These are phyloP conservation scores for Metahyphopichia silvanorum DNA, from an alignment of 805 yeast species.

Conservation along the genomic window DNA sequence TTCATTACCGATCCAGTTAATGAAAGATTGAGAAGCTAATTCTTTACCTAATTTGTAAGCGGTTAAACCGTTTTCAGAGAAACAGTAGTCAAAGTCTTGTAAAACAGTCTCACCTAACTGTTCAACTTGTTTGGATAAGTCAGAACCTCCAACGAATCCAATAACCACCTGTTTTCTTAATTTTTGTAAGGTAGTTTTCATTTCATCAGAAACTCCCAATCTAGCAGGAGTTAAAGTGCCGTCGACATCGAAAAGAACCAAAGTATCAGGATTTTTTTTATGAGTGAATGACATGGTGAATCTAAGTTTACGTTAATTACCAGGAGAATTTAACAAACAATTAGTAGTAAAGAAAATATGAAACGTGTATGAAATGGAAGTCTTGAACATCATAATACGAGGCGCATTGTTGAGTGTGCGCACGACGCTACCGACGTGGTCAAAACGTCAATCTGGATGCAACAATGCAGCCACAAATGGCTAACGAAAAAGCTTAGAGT, in stretches of 20 bases:
- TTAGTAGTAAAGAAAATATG: no score
- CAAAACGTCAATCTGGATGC: no score
- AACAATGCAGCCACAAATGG: no score
- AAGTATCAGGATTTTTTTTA: conserved; percentile 78
- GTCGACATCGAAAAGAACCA: conserved; percentile 95
- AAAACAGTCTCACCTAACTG: conserved; percentile 83
- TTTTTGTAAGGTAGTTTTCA: conserved; percentile 64
- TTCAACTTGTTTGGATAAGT: conserved; percentile 89
- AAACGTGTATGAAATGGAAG: no score
- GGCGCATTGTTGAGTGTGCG: no score
- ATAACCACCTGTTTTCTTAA: conserved; percentile 89
- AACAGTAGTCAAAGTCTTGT: conserved; percentile 87
- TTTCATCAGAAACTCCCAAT: conserved; percentile 70
- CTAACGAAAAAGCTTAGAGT: no score
- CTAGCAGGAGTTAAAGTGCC: conserved; percentile 99
- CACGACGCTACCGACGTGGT: no score
- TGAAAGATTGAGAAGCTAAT: conserved; percentile 91
- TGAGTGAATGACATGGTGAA: conserved; percentile 62
- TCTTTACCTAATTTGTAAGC: conserved; percentile 90
- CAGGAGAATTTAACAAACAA: no score
- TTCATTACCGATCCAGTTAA: conserved; percentile 92
- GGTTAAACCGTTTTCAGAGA: conserved; percentile 96
- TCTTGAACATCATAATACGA: no score
- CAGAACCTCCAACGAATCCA: conserved; percentile 98
- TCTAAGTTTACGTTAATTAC: no score